These are phyloP conservation scores for Conticribra guillardii DNA, from an alignment of 108 stramenopile genomes.

Conservation along the genomic window DNA sequence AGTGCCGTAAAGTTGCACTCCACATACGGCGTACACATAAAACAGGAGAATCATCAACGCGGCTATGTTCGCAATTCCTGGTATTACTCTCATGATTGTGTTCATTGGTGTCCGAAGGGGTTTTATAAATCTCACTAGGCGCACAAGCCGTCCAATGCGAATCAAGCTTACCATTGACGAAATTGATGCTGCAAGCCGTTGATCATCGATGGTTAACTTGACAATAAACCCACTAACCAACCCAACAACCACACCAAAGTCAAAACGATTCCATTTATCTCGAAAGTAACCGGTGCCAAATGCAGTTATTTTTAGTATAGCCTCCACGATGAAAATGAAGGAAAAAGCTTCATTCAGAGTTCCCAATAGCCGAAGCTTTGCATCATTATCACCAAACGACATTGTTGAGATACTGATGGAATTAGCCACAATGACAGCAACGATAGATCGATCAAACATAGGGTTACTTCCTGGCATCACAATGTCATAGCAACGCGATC, in stretches of 20 bases:
- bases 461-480: constrained; percentile 34
- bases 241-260: constrained; percentile 60
- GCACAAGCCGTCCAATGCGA: constrained; percentile 66
- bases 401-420: constrained; percentile 47
- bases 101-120: constrained; percentile 57
- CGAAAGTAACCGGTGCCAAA: constrained; percentile 50
- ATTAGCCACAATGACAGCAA: constrained; percentile 58
- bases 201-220: constrained; percentile 5
- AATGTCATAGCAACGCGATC: constrained; percentile 50
- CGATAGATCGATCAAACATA: constrained; percentile 55
- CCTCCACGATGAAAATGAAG: constrained; percentile 60
- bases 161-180: constrained; percentile 52
- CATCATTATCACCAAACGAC: constrained; percentile 44
- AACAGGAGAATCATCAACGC: constrained; percentile 62
- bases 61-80: constrained; percentile 68
- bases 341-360: constrained; percentile 52
- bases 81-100: constrained; percentile 62
- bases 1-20: constrained; percentile 48
- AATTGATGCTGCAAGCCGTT: constrained; percentile 21
- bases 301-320: constrained; percentile 53
- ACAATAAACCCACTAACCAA: constrained; percentile 53
- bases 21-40: constrained; percentile 71
- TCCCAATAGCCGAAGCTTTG: constrained; percentile 29
- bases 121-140: constrained; percentile 57
- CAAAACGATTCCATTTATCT: constrained; percentile 69